Conservation (phyloP, 163 green algal species). For the Volvox carteri region DNA sequence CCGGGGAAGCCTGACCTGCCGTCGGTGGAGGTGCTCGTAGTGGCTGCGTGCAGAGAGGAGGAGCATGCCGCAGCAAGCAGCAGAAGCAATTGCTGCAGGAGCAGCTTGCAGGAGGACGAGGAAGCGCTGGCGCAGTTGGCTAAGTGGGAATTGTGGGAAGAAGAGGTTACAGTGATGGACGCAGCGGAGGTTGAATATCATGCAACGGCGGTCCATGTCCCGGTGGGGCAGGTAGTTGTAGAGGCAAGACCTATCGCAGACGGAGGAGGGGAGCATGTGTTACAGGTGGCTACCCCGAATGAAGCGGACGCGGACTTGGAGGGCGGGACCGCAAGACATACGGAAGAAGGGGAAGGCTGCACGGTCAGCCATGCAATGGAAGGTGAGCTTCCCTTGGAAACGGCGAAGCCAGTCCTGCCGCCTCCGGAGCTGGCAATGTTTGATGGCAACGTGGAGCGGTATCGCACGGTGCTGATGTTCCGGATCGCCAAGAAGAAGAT, state of each 20-base stretch:
- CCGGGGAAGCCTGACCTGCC: neutral
- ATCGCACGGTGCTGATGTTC: slow-evolving; percentile 30
- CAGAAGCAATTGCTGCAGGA: too few species aligned
- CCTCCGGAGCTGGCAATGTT: neutral
- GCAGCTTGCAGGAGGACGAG: slow-evolving; percentile 33
- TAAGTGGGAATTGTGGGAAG: slow-evolving; percentile 18
- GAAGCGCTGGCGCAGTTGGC: slow-evolving; percentile 34
- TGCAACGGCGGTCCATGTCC: too few species aligned
- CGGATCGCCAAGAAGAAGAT: slow-evolving; percentile 53
- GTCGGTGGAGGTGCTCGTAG: neutral
- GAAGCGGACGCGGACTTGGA: too few species aligned
- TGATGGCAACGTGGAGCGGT: neutral
- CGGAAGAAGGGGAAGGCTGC: too few species aligned
- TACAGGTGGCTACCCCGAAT: too few species aligned
- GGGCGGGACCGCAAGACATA: too few species aligned
- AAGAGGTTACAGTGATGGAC: neutral
- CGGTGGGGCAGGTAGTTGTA: too few species aligned
- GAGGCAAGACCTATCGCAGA: too few species aligned
- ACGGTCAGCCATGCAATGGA: too few species aligned
- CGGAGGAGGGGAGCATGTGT: too few species aligned
- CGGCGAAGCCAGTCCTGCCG: neutral
- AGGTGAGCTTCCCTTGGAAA: too few species aligned
- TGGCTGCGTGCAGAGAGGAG: neutral
- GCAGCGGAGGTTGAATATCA: neutral
- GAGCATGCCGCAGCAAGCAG: neutral